Conservation (phyloP, 495 filamentous ascomycete species). For the Wilcoxina mikolae region DNA sequence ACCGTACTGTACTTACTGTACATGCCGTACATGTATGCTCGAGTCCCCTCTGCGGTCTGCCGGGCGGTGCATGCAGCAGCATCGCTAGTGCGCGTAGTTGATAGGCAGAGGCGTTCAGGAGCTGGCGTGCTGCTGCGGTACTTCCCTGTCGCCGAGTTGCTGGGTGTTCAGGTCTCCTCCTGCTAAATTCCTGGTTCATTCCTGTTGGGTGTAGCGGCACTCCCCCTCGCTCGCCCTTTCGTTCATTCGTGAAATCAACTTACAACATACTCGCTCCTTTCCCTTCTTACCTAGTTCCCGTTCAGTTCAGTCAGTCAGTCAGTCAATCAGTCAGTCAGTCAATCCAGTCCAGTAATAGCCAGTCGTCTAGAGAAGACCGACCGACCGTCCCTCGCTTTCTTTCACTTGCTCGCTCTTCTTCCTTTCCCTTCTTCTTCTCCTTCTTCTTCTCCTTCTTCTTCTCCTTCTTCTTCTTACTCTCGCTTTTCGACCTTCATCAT, state of each 20-base stretch:
- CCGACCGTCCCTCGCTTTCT: slow-evolving; percentile 1
- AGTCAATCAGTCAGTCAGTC: too few species aligned
- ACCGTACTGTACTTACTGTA: too few species aligned
- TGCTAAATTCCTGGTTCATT: background rate
- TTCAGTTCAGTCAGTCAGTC: background rate
- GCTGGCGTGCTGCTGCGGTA: background rate
- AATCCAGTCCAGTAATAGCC: background rate
- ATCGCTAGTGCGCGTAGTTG: background rate
- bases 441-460: background rate
- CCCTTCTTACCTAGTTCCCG: background rate
- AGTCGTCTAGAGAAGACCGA: background rate
- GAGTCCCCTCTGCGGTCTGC: too few species aligned
- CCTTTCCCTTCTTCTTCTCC: background rate
- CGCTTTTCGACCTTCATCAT: background rate
- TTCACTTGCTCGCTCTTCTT: background rate
- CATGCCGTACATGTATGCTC: too few species aligned
- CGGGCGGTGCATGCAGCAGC: background rate
- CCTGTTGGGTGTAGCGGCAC: background rate
- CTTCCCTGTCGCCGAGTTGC: background rate
- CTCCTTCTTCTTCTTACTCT: slow-evolving; percentile 1
- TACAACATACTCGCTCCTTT: background rate
- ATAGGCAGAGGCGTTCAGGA: background rate
- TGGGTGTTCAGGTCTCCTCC: background rate
- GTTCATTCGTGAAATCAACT: background rate
- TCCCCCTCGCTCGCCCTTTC: background rate